Evolutionary conservation across 768 basidiomycete genomes (phyloP).

Genomic region (Mycena capillaripes): DNA sequence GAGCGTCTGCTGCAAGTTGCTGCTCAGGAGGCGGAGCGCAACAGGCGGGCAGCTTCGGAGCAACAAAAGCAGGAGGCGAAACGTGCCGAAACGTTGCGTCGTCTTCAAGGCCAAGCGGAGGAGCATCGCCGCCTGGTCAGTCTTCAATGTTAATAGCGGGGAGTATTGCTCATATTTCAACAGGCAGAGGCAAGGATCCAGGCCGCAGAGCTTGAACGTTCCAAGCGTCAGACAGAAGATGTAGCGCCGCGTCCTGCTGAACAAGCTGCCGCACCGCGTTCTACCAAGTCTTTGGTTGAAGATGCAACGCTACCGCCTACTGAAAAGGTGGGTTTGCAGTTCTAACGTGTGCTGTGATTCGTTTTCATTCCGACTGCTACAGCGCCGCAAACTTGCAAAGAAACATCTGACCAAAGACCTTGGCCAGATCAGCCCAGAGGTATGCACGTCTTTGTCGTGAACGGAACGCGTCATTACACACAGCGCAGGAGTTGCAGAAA

Average conservation of each 20-base stretch:
- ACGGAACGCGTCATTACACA: constrained; percentile 34
- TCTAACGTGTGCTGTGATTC: background rate
- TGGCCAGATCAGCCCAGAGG: constrained; percentile 27
- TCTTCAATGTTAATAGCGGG: background rate
- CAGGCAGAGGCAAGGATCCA: constrained; percentile 26
- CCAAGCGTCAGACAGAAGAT: background rate
- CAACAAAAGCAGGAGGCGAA: constrained; percentile 33
- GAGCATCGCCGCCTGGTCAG: constrained; percentile 40
- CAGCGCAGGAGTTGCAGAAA: constrained; percentile 39
- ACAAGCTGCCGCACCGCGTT: background rate
- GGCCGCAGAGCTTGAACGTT: background rate
- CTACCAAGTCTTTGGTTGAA: background rate
- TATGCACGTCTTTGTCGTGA: background rate
- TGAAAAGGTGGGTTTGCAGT: background rate
- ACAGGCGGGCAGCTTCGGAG: constrained; percentile 7
- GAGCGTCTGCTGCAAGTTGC: constrained; percentile 10
- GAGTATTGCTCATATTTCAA: background rate
- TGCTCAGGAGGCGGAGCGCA: constrained; percentile 22
- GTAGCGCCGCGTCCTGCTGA: background rate
- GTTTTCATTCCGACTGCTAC: background rate
- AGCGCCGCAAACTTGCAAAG: constrained; percentile 21
- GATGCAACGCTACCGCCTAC: background rate
- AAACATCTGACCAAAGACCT: constrained; percentile 11
- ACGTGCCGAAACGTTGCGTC: constrained; percentile 40
- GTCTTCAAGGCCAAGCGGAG: constrained; percentile 43